These are phyloP conservation scores for Eucalyptus camaldulensis DNA, from an alignment of 345 rosid species.

Conservation along the genomic window DNA sequence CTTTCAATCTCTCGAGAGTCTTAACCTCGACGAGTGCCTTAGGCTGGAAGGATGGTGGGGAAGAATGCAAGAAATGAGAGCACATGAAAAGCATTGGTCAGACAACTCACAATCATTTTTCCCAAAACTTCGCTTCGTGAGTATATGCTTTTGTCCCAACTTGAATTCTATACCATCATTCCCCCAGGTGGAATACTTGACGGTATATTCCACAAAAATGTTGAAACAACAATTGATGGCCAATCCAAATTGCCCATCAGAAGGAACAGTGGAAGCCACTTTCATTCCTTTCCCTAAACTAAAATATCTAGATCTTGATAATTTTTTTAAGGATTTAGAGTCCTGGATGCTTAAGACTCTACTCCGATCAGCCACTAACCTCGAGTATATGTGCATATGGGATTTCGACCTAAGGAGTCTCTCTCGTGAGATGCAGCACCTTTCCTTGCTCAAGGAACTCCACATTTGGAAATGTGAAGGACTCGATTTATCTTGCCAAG, in stretches of 20 bases:
- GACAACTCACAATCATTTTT: rapidly evolving
- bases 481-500: too few species aligned
- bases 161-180: too few species aligned
- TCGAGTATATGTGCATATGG: rapidly evolving
- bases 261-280: too few species aligned
- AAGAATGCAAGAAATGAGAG: rapidly evolving
- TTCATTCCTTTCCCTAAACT: too few species aligned
- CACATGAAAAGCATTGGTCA: too few species aligned
- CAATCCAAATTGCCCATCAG: too few species aligned
- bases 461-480: rapidly evolving
- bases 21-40: rapidly evolving
- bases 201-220: rapidly evolving
- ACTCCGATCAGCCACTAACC: rapidly evolving
- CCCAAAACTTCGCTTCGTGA: rapidly evolving
- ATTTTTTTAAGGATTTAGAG: rapidly evolving
- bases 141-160: rapidly evolving
- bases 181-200: rapidly evolving
- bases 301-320: rapidly evolving
- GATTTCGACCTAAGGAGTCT: rapidly evolving
- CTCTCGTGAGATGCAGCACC: rapidly evolving
- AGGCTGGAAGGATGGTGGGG: rapidly evolving
- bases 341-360: too few species aligned
- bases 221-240: too few species aligned
- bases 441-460: too few species aligned
- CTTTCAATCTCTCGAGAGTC: too few species aligned